These are phyloP conservation scores for Lactarius trivialis DNA, from an alignment of 768 basidiomycete species.

Conservation along the genomic window DNA sequence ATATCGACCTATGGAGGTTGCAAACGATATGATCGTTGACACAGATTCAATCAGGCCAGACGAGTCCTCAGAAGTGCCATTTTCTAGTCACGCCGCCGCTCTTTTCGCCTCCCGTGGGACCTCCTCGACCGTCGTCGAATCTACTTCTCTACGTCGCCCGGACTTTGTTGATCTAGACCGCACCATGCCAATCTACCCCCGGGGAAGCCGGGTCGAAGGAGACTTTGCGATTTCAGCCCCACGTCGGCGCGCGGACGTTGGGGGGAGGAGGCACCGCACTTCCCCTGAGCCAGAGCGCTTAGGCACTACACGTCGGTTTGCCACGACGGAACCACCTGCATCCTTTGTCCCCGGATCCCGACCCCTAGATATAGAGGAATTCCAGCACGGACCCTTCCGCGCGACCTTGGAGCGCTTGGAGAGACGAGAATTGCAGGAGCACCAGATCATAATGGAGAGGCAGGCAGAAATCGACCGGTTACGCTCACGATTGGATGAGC, in stretches of 20 bases:
- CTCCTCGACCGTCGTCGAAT: constrained; percentile 3
- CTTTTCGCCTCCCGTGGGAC: constrained; percentile 19
- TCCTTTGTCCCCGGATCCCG: not conserved
- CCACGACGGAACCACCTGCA: not conserved
- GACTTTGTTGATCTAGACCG: not conserved
- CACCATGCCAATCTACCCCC: not conserved
- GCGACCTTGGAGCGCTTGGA: constrained; percentile 21
- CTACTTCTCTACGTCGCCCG: constrained; percentile 9
- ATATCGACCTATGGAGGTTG: constrained; percentile 5
- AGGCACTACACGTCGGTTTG: constrained; percentile 1
- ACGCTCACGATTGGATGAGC: constrained; percentile 16
- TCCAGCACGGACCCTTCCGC: constrained; percentile 29
- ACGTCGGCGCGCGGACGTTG: constrained; percentile 1
- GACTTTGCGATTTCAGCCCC: constrained; percentile 10
- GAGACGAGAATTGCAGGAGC: constrained; percentile 13
- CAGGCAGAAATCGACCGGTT: constrained; percentile 21
- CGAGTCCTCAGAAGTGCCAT: constrained; percentile 19
- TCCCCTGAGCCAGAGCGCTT: constrained; percentile 7
- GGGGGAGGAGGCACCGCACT: constrained; percentile 9
- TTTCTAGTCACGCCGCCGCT: constrained; percentile 21
- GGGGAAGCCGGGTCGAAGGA: constrained; percentile 9
- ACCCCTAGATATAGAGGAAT: constrained; percentile 25
- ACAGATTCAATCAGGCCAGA: constrained; percentile 3
- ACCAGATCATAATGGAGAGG: constrained; percentile 17
- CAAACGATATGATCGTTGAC: not conserved